Conservation (phyloP, 1,284 basidiomycete genomes). For the Tilletia horrida region DNA sequence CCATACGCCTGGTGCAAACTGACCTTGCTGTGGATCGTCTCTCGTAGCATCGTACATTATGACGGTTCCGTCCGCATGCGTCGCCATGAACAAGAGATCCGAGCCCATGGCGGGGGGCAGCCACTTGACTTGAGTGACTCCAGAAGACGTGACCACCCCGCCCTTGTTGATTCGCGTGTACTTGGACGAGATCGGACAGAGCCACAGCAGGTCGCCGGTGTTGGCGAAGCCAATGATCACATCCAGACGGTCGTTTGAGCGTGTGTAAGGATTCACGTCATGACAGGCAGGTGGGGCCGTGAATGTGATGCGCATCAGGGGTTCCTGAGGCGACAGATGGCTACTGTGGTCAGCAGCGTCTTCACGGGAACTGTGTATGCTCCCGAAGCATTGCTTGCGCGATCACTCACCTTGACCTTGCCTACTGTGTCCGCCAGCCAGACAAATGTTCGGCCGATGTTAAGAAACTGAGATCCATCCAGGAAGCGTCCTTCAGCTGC, state of each 20-base stretch:
- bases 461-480: conserved; percentile 27
- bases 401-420: conserved; percentile 31
- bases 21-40: conserved; percentile 66
- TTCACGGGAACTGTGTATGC: neutral
- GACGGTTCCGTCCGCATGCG: conserved; percentile 83
- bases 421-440: conserved; percentile 38
- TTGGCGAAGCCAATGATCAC: conserved; percentile 87
- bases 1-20: conserved; percentile 3
- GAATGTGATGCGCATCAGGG: conserved; percentile 79
- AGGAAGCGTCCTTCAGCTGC: no score
- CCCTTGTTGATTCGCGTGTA: conserved; percentile 90
- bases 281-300: conserved; percentile 78
- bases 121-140: conserved; percentile 81
- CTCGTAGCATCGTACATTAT: conserved; percentile 83
- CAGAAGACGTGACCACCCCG: conserved; percentile 73
- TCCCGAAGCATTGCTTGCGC: neutral
- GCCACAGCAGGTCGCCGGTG: conserved; percentile 71
- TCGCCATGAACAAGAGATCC: conserved; percentile 76
- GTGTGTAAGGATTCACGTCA: conserved; percentile 74
- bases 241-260: conserved; percentile 74
- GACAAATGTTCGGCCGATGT: conserved; percentile 42
- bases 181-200: conserved; percentile 76
- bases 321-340: conserved; percentile 63
- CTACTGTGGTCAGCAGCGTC: neutral
- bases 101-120: conserved; percentile 61